phyloP scores from a whole-genome alignment of 345 rosid genomes.

The Atalantia buxifolia region DNA sequence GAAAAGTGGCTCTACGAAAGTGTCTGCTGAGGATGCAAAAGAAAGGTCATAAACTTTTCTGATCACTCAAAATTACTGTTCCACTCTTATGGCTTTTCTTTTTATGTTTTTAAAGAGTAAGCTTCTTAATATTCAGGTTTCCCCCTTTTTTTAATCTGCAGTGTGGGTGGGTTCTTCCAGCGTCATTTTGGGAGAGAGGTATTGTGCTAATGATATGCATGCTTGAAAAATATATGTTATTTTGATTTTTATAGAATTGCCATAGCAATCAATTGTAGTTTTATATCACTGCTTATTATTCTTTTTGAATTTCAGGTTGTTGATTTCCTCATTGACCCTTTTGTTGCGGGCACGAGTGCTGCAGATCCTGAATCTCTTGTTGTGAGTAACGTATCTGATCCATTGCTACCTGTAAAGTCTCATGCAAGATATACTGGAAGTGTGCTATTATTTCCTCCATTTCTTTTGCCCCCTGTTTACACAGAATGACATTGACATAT shows the following conservation, averaged over 20 bases:
- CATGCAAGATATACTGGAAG: constrained; percentile 1
- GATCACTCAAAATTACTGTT: neutral
- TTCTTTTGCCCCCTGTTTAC: neutral
- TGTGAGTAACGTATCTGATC: constrained; percentile 49
- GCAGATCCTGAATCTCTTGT: constrained; percentile 88
- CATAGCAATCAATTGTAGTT: constrained; percentile 6
- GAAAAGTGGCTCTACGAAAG: constrained; percentile 44
- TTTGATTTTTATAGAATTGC: neutral
- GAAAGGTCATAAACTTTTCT: constrained; percentile 47
- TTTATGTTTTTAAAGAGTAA: neutral
- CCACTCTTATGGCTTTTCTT: neutral
- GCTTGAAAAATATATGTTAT: neutral
- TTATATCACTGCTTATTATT: constrained; percentile 4
- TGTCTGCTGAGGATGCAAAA: constrained; percentile 26
- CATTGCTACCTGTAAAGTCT: constrained; percentile 12
- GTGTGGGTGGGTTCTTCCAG: constrained; percentile 69
- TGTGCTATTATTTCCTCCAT: neutral
- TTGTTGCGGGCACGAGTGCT: constrained; percentile 92
- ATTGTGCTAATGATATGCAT: constrained; percentile 19
- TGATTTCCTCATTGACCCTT: constrained; percentile 91
- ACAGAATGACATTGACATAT: neutral
- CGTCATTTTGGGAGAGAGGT: constrained; percentile 94
- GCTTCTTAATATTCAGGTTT: constrained; percentile 5
- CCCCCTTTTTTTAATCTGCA: constrained; percentile 30
- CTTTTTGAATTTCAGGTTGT: constrained; percentile 59